Conservation (phyloP, 371 early-diverging fungal genomes). For the Nosema muscidifuracis region DNA sequence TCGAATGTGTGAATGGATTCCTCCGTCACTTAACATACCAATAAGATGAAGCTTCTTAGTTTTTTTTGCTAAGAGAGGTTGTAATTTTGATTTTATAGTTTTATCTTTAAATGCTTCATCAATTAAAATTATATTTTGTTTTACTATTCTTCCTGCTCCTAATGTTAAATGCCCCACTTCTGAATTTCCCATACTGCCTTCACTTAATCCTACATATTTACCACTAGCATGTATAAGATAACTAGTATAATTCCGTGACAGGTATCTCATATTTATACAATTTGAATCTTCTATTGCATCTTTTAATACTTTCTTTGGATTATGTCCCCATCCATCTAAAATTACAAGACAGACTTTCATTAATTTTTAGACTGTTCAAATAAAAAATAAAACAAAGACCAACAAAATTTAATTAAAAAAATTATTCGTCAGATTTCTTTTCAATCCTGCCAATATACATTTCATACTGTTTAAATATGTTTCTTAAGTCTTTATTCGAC, state of each 20-base stretch:
- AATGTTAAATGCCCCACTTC: slow-evolving; percentile 99
- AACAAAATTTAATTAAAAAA: not conserved
- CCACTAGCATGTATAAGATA: slow-evolving; percentile 80
- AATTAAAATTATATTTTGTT: slow-evolving; percentile 69
- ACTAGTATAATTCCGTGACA: slow-evolving; percentile 56
- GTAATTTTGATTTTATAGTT: slow-evolving; percentile 10
- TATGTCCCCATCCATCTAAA: slow-evolving; percentile 63
- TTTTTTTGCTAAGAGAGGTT: slow-evolving; percentile 55
- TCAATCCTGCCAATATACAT: slow-evolving; percentile 21
- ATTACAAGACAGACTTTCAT: slow-evolving; percentile 61
- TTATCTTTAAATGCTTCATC: slow-evolving; percentile 38
- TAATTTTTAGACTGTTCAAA: not conserved
- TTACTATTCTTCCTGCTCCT: slow-evolving; percentile 93
- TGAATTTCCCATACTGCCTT: slow-evolving; percentile 96
- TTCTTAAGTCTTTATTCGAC: slow-evolving; percentile 39
- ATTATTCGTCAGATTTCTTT: not conserved
- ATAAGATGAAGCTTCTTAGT: slow-evolving; percentile 73
- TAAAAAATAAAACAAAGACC: not conserved
- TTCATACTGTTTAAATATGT: slow-evolving; percentile 50
- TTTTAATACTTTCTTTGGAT: slow-evolving; percentile 7
- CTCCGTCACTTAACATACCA: slow-evolving; percentile 89
- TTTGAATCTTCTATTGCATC: slow-evolving; percentile 38
- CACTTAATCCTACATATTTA: slow-evolving; percentile 86
- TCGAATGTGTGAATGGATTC: slow-evolving; percentile 92
- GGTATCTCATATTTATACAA: slow-evolving; percentile 32